Base-by-base conservation (phyloP, 2,329 filamentous ascomycete genomes). In the Mariannaea sp. region DNA sequence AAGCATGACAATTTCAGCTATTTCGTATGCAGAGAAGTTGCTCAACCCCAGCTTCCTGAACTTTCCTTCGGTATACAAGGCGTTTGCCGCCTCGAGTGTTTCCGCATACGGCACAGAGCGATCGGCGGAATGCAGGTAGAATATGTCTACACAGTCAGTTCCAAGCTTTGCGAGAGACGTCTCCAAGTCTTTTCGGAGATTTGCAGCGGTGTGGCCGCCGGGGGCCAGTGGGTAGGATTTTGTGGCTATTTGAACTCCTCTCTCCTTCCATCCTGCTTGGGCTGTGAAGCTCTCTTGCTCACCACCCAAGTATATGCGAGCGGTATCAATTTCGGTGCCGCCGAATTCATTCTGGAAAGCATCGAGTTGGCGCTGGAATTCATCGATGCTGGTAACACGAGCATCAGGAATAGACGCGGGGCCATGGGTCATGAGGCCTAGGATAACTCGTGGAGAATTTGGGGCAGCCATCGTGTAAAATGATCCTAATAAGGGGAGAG, bases 21-120 rank as follows among this genome's bases (percentile, higher is more conserved):
- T 86, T 67, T 92, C 89, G 72, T 87, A 92, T 1, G 88, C 82
- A 0, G 88, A 85, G 65, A 82, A 92, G 69, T 92, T 92, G 60
- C 80, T 85, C 36, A 92, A 68, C 1, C 87, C 89, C 5, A 92
- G 73, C 46, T 83, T 78, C n/a, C 87, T 81, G 64, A 93, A 92
- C 63, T 89, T 90, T 27, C 88, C 88, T n/a, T 65, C 79, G 66
- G 86, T 83, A 74, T 91, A 85, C 41, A 92, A 69, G 65, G 88
- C 80, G 68, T 92, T 81, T 49, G 87, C 78, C 7, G 81, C 85
- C 56, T 81, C 77, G 7, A 92, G 74, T 0, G 89, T 90, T 65
- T 90, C 84, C n/a, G 81, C 80, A 62, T 90, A 91, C 0, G 84
- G 83, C 0, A 84, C 77, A 0, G 75, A 77, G 8, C 82, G 78